Evolutionary conservation across 1,284 basidiomycete genomes (phyloP).

Genomic region (Marasmius sp.): DNA sequence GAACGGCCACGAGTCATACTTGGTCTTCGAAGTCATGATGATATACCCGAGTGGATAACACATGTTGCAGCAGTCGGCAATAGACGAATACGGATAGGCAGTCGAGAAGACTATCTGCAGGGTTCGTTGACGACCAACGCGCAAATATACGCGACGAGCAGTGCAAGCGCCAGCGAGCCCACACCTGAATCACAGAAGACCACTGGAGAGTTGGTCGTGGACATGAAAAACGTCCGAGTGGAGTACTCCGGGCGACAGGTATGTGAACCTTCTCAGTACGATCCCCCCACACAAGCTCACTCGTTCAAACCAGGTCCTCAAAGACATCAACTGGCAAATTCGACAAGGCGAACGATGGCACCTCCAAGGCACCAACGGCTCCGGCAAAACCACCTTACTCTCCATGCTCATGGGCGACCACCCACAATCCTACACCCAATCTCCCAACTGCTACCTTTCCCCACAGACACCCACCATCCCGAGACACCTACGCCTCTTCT

Average conservation of each 20-base stretch:
- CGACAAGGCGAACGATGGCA: conserved; percentile 83
- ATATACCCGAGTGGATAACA: conserved; percentile 81
- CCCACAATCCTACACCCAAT: conserved; percentile 87
- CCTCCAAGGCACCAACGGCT: conserved; percentile 86
- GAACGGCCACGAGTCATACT: conserved; percentile 68
- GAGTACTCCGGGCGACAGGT: conserved; percentile 67
- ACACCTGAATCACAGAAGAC: conserved; percentile 1
- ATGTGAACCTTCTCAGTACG: conserved; percentile 12
- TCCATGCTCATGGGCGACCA: conserved; percentile 92
- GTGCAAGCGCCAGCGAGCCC: not conserved
- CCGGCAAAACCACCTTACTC: conserved; percentile 95
- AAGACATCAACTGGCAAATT: conserved; percentile 79
- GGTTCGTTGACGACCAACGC: conserved; percentile 28
- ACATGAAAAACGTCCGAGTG: conserved; percentile 70
- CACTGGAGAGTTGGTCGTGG: conserved; percentile 45
- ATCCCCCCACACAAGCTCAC: not conserved
- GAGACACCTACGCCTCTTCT: conserved; percentile 68
- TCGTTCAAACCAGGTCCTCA: conserved; percentile 57
- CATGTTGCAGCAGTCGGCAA: conserved; percentile 67
- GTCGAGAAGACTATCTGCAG: conserved; percentile 27
- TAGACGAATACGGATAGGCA: conserved; percentile 46
- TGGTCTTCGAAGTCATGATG: conserved; percentile 79
- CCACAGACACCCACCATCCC: conserved; percentile 19
- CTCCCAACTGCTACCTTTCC: conserved; percentile 37
- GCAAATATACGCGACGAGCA: conserved; percentile 8